Percentiles rank a stretch among this genome's conserved stretches.
Evolutionary conservation across 129 eudicot species (phyloP).

Genomic region (Rutidosis leptorrhynchoides): DNA sequence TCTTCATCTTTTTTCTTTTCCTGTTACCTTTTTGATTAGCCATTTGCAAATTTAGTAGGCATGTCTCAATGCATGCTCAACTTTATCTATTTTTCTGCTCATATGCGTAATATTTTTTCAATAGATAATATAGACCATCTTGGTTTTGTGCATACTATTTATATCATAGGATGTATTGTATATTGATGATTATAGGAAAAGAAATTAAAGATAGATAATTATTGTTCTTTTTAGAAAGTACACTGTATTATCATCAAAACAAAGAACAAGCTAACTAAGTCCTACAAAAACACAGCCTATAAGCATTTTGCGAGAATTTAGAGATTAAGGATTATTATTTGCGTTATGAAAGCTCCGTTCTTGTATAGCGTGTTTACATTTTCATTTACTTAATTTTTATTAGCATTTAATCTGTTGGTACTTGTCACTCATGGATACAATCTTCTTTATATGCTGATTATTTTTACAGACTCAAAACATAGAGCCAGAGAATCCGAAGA

Average conservation of each 20-base stretch:
- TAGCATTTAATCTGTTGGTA: background rate
- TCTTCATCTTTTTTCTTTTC: background rate
- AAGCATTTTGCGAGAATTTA: background rate
- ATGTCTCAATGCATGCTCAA: background rate
- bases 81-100: background rate
- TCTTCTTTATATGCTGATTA: background rate
- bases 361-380: background rate
- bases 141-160: no score
- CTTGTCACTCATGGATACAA: background rate
- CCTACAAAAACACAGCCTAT: background rate
- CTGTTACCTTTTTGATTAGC: no score
- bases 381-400: no score
- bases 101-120: background rate
- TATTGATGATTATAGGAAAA: background rate
- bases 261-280: background rate
- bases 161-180: background rate
- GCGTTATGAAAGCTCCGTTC: background rate
- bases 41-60: background rate
- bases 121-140: no score
- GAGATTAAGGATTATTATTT: background rate
- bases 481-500: constrained; percentile 64
- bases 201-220: background rate
- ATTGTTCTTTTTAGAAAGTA: no score
- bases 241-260: background rate
- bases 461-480: constrained; percentile 62